Conservation (phyloP, 768 basidiomycete genomes). For the Clavaria fumosa region DNA sequence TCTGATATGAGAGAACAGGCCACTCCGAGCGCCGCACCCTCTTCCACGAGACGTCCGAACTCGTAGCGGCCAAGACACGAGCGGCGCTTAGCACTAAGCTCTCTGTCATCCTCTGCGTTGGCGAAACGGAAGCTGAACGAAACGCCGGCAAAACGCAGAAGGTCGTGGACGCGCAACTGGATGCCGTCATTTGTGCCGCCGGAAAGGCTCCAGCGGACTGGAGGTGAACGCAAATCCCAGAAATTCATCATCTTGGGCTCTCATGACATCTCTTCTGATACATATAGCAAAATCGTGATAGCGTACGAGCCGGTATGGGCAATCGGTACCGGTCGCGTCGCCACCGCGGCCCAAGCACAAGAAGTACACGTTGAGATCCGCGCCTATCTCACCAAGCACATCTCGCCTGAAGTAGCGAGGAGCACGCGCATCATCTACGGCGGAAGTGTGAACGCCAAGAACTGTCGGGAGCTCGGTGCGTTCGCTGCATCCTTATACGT, state of each 20-base stretch:
- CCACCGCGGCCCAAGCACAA: constrained; percentile 84
- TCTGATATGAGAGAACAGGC: constrained; percentile 32
- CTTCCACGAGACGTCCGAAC: constrained; percentile 75
- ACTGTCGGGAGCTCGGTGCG: constrained; percentile 78
- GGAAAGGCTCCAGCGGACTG: constrained; percentile 59
- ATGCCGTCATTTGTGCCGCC: constrained; percentile 51
- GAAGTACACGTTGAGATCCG: constrained; percentile 80
- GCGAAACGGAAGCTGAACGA: constrained; percentile 83
- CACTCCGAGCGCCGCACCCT: constrained; percentile 93
- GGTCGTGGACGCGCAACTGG: constrained; percentile 73
- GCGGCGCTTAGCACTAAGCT: constrained; percentile 64
- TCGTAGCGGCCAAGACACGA: constrained; percentile 76
- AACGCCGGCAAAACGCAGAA: constrained; percentile 61
- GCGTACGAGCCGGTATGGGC: constrained; percentile 99
- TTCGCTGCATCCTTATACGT: constrained; percentile 7
- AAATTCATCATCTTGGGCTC: background rate
- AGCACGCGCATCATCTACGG: constrained; percentile 86
- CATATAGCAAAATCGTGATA: constrained; percentile 67
- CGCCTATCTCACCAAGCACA: constrained; percentile 44
- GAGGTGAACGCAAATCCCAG: too few species aligned
- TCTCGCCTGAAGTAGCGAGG: constrained; percentile 57
- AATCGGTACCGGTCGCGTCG: constrained; percentile 95
- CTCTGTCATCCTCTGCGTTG: constrained; percentile 89
- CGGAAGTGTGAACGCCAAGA: constrained; percentile 82
- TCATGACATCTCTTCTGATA: background rate